Evolutionary conservation across 1,284 basidiomycete genomes (phyloP).

Genomic region (Golubevia sp.): DNA sequence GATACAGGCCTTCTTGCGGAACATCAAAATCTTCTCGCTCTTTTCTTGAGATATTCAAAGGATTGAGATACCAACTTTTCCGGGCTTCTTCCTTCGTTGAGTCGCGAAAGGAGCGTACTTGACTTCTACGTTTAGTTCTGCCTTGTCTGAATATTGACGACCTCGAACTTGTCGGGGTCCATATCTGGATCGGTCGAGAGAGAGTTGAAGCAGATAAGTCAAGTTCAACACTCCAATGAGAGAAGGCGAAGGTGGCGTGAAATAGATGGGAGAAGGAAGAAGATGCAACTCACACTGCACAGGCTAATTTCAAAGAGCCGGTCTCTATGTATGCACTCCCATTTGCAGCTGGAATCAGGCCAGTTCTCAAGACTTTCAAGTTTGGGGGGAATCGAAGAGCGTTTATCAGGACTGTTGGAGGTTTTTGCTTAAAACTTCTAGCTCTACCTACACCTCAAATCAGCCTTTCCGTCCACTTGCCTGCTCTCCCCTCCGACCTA

Average conservation of each 20-base stretch:
- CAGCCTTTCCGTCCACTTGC: background rate
- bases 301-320: slow-evolving; percentile 85
- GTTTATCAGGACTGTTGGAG: slow-evolving; percentile 9
- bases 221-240: background rate
- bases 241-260: background rate
- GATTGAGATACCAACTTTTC: slow-evolving; percentile 70
- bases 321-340: slow-evolving; percentile 95
- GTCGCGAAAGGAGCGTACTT: slow-evolving; percentile 95
- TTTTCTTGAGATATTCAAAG: too few species aligned
- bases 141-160: slow-evolving; percentile 79
- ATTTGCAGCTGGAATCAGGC: slow-evolving; percentile 87
- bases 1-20: too few species aligned
- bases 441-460: background rate
- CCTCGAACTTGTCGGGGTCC: slow-evolving; percentile 84
- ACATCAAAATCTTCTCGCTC: too few species aligned
- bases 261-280: background rate
- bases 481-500: background rate
- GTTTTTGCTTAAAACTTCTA: slow-evolving; percentile 3
- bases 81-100: slow-evolving; percentile 74
- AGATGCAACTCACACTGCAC: slow-evolving; percentile 76
- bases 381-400: background rate
- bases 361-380: slow-evolving; percentile 84
- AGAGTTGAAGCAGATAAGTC: background rate
- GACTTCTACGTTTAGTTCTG: slow-evolving; percentile 88
- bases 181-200: slow-evolving; percentile 68